Evolutionary conservation across 345 rosid genomes (phyloP), one percentile per base, ranked within the genome.

Genomic region (Acer negundo): DNA sequence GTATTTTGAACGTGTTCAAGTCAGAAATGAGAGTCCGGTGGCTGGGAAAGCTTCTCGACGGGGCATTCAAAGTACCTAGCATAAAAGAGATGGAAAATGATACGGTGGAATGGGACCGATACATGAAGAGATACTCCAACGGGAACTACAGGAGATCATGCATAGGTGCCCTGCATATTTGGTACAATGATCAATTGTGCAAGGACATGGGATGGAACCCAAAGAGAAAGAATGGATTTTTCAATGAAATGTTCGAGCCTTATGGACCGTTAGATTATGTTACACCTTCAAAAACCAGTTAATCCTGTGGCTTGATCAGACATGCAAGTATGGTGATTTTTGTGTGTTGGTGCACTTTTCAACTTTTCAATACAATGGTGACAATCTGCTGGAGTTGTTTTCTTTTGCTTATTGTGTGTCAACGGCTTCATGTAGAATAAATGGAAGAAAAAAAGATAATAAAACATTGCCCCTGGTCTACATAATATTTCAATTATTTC

Each of bases 151-250:
- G 72, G 62, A 82, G 77, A 53, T 78, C 84, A 17, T 80, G 85
- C 79, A 84, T 80, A 19, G 85, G 70, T 13, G 72, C 72, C 2
- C 70, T 80, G 22, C 86, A 86, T 23, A 78, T 84, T 17, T 86
- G 89, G 84, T 78, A 84, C 75, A 86, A 82, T 70, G 87, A 86
- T 59, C 84, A 70, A 51, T 61, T 82, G 2, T 84, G 89, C 79
- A 80, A 65, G 17, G 89, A 86, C 49, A 86, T 86, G 75, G 85
- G 82, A 11, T 84, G 89, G 82, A 86, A 80, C 51, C 89, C 84
- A 0, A 78, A 26, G 63, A 84, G 89, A 42, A 86, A 86, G 75
- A 56, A 68, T 9, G 83, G 84, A 12, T 40, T 84, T 17, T 62
- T 84, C 16, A 78, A 82, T 2, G 89, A 84, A 16, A 1, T 73